Evolutionary conservation across 2,329 filamentous ascomycete genomes (phyloP).

Genomic region (Cercospora nicotianae): DNA sequence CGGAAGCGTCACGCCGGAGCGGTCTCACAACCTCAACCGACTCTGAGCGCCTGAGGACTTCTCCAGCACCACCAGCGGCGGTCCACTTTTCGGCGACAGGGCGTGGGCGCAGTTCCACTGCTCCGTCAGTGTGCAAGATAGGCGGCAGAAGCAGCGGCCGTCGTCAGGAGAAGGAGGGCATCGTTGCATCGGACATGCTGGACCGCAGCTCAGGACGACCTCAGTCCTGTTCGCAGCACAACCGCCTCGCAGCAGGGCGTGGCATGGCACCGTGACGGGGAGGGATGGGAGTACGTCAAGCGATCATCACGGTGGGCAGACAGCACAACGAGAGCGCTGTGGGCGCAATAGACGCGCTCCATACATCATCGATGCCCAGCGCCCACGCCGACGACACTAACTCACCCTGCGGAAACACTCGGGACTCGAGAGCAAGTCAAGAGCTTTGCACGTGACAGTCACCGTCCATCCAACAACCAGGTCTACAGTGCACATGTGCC

Average conservation of each 20-base stretch:
- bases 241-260: neutral
- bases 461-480: neutral
- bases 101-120: neutral
- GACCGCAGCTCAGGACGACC: neutral
- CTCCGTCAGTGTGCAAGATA: neutral
- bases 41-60: neutral
- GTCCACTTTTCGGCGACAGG: neutral
- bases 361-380: neutral
- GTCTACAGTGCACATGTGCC: neutral
- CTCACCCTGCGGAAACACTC: neutral
- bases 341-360: neutral
- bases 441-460: neutral
- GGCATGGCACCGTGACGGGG: neutral
- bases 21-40: slow-evolving; percentile 2
- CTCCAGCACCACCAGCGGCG: neutral
- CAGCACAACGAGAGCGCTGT: neutral
- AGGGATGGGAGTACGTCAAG: neutral
- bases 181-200: neutral
- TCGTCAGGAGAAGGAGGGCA: neutral
- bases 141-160: neutral
- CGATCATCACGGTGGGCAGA: neutral
- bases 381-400: neutral
- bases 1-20: slow-evolving; percentile 3
- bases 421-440: neutral
- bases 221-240: neutral